phyloP scores from a whole-genome alignment of 495 filamentous ascomycete genomes.

The Trypethelium eluteriae region DNA sequence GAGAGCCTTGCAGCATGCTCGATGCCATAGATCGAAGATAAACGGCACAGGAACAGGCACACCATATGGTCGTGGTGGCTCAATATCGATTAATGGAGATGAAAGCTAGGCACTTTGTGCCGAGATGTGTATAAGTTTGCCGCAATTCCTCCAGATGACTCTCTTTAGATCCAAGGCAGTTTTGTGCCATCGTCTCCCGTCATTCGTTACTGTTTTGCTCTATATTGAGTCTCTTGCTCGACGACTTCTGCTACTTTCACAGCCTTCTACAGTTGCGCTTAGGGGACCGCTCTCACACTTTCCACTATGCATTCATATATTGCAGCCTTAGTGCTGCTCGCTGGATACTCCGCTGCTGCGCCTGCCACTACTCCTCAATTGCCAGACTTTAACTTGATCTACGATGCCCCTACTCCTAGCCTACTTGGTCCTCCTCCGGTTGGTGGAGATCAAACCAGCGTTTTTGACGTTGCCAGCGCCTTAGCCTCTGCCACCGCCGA shows the following conservation, averaged over 20 bases:
- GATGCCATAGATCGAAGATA: background rate
- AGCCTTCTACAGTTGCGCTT: too few relatives aligned
- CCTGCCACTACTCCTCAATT: slow-evolving; percentile 13
- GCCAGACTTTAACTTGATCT: slow-evolving; percentile 14
- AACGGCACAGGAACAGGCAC: background rate
- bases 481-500: background rate
- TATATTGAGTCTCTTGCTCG: background rate
- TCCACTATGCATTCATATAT: slow-evolving; percentile 15
- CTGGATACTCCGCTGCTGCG: slow-evolving; percentile 3
- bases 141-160: background rate
- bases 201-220: background rate
- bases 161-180: background rate
- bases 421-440: slow-evolving; percentile 5
- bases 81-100: background rate
- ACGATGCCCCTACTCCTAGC: slow-evolving; percentile 13
- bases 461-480: slow-evolving; percentile 3
- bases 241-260: background rate
- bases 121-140: background rate
- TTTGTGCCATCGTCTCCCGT: background rate
- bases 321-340: background rate
- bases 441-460: slow-evolving; percentile 13
- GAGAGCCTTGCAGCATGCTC: background rate
- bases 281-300: background rate
- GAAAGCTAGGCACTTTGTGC: background rate
- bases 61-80: background rate